phyloP scores from a whole-genome alignment of 208 protist species.

The Leishmania tropica region DNA sequence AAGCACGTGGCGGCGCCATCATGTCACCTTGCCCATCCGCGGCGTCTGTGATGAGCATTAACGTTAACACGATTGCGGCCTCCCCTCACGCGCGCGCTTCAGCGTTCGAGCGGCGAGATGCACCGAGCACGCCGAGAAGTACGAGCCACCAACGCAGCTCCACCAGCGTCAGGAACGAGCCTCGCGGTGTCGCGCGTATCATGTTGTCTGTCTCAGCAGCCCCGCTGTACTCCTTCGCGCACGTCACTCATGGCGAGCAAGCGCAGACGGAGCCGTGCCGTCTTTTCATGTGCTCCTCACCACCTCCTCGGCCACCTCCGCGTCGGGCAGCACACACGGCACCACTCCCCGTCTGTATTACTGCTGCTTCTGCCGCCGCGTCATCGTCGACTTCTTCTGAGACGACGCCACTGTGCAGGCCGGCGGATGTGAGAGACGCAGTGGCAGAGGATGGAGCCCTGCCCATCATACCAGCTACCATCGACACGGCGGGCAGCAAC shows the following conservation, averaged over 20 bases:
- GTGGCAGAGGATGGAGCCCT: neutral
- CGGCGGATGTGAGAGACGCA: neutral
- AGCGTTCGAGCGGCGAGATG: constrained; percentile 1
- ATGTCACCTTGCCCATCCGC: neutral
- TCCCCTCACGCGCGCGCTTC: constrained; percentile 1
- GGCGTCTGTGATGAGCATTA: neutral
- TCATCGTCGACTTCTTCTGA: neutral
- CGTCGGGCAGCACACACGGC: neutral
- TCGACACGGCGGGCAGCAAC: constrained; percentile 5
- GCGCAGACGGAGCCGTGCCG: neutral
- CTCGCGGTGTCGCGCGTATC: neutral
- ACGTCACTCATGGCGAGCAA: neutral
- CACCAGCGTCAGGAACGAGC: neutral
- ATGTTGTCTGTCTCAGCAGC: neutral
- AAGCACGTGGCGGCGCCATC: too few species aligned
- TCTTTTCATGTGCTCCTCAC: neutral
- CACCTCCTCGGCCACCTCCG: constrained; percentile 1
- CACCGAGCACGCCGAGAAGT: neutral
- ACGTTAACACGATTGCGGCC: neutral
- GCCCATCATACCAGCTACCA: constrained; percentile 10
- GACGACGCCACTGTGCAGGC: neutral
- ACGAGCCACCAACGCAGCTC: neutral
- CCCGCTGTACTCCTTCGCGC: neutral
- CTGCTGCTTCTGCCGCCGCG: neutral
- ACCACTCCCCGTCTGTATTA: neutral